A percentile compares a stretch with the other conserved stretches of the same genome.
phyloP scores from a whole-genome alignment of 768 basidiomycete species.

The Daedalea quercina region DNA sequence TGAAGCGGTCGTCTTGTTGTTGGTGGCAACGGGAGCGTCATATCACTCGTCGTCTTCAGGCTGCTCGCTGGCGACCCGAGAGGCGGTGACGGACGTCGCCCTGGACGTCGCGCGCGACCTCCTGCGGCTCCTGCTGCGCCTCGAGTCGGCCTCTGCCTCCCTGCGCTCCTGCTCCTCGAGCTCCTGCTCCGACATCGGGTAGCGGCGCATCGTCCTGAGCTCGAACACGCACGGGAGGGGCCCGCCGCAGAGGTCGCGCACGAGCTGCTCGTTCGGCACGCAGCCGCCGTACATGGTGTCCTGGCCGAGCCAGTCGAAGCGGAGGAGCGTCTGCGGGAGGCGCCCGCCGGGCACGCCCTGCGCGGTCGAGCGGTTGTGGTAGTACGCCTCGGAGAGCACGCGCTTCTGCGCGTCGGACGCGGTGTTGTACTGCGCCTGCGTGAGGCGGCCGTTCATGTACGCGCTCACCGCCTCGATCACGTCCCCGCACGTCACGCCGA shows the following conservation, averaged over 20 bases:
- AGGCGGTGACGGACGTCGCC: conserved; percentile 4
- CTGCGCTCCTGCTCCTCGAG: conserved; percentile 39
- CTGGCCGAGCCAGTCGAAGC: conserved; percentile 59
- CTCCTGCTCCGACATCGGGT: conserved; percentile 45
- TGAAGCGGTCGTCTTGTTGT: background rate
- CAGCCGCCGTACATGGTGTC: conserved; percentile 63
- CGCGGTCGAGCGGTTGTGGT: conserved; percentile 58
- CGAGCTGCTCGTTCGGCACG: conserved; percentile 33
- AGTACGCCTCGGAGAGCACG: conserved; percentile 46
- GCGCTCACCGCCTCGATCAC: conserved; percentile 48
- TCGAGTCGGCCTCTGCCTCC: conserved; percentile 15
- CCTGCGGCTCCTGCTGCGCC: conserved; percentile 7
- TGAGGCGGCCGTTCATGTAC: conserved; percentile 44
- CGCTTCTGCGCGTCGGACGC: conserved; percentile 31
- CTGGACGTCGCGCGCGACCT: conserved; percentile 17
- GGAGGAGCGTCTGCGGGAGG: conserved; percentile 54
- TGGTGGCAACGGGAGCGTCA: background rate
- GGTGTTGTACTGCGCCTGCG: conserved; percentile 44
- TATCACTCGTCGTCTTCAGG: background rate
- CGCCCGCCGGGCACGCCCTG: conserved; percentile 63
- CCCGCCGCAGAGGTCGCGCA: conserved; percentile 36
- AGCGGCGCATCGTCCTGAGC: conserved; percentile 42
- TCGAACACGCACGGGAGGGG: conserved; percentile 54
- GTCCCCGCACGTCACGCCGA: conserved; percentile 65
- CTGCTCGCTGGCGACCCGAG: background rate